Conservation (phyloP, 1,284 basidiomycete genomes). For the Leccinum idahoense region DNA sequence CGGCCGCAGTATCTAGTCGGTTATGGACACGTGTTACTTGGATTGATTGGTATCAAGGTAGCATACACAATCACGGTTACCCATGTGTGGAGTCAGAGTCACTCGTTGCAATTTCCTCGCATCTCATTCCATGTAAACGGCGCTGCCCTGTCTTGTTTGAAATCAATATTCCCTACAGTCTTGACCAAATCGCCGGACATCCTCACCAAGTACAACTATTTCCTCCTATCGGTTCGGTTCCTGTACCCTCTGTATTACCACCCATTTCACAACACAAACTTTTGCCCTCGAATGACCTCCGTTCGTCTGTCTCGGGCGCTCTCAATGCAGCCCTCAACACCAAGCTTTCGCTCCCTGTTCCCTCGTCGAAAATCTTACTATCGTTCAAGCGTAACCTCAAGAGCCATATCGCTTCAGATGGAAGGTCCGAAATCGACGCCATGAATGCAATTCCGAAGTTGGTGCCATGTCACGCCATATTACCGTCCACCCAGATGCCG, state of each 20-base stretch:
- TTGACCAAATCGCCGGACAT: slow-evolving; percentile 36
- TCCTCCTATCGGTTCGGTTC: slow-evolving; percentile 9
- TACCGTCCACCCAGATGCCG: background rate
- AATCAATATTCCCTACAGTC: slow-evolving; percentile 37
- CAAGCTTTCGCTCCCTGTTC: slow-evolving; percentile 26
- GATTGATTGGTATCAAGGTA: too few species aligned
- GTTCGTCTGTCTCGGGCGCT: slow-evolving; percentile 36
- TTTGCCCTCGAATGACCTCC: slow-evolving; percentile 25
- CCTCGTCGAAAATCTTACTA: slow-evolving; percentile 17
- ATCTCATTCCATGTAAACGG: slow-evolving; percentile 32
- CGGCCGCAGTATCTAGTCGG: too few species aligned
- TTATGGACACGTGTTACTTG: too few species aligned
- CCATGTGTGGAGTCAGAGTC: slow-evolving; percentile 35
- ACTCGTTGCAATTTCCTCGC: slow-evolving; percentile 52
- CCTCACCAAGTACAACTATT: slow-evolving; percentile 19
- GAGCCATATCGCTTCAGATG: background rate
- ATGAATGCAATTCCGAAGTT: background rate
- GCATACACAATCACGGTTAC: too few species aligned
- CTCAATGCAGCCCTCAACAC: slow-evolving; percentile 43
- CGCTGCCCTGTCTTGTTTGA: slow-evolving; percentile 45
- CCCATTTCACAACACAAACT: slow-evolving; percentile 19
- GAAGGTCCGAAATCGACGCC: background rate
- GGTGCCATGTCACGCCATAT: background rate
- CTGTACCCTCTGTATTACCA: slow-evolving; percentile 9
- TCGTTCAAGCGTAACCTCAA: slow-evolving; percentile 25